Evolutionary conservation across 257 asterid genomes (phyloP).

Genomic region (Forsythia suspensa): DNA sequence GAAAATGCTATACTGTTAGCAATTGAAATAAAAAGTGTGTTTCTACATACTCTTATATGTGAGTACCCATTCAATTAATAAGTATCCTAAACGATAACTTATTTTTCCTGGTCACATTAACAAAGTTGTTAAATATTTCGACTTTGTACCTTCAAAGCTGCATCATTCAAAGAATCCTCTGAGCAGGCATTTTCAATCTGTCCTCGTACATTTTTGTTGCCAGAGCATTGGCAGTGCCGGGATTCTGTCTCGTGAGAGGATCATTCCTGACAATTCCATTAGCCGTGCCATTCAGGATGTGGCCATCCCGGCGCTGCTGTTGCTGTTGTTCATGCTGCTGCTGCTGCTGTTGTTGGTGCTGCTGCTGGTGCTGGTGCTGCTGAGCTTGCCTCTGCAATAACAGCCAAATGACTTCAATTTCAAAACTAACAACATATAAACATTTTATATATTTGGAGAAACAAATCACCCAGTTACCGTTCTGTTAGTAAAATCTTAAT

Average conservation of each 20-base stretch:
- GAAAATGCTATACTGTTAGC: too few species aligned
- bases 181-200: slow-evolving; percentile 70
- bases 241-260: slow-evolving; percentile 71
- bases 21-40: background rate
- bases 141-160: slow-evolving; percentile 70
- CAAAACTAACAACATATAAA: too few species aligned
- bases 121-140: too few species aligned
- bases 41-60: background rate
- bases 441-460: too few species aligned
- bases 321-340: slow-evolving; percentile 65
- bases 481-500: too few species aligned
- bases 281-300: slow-evolving; percentile 71
- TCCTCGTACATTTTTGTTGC: slow-evolving; percentile 94
- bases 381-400: too few species aligned
- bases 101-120: too few species aligned
- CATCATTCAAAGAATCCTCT: slow-evolving; percentile 88
- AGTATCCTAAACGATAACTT: too few species aligned
- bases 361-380: too few species aligned
- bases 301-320: slow-evolving; percentile 78
- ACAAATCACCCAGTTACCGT: too few species aligned
- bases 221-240: slow-evolving; percentile 76
- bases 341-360: slow-evolving; percentile 39
- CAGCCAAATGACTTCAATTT: too few species aligned
- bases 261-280: slow-evolving; percentile 85
- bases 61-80: background rate